phyloP scores from a whole-genome alignment of 2,329 filamentous ascomycete species.

The Cordyceps cateniannulata region DNA sequence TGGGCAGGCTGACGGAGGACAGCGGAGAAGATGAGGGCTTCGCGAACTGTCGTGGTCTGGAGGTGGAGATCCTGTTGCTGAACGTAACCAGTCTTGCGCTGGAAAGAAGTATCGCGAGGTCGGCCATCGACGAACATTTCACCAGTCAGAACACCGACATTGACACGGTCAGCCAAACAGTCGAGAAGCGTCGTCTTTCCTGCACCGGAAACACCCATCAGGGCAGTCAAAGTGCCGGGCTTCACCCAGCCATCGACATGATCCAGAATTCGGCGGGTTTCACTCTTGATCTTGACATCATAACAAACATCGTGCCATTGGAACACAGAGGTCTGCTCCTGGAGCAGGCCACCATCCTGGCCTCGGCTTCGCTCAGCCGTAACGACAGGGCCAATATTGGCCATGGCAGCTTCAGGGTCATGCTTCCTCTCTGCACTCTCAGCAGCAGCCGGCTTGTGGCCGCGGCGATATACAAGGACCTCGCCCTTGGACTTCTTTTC shows the following conservation, averaged over 20 bases:
- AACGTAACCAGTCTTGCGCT: slow-evolving; percentile 86
- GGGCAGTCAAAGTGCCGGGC: slow-evolving; percentile 79
- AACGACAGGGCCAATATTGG: slow-evolving; percentile 41
- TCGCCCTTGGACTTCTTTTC: slow-evolving; percentile 69
- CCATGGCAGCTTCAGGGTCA: slow-evolving; percentile 49
- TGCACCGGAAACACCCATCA: slow-evolving; percentile 91
- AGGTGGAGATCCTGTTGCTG: slow-evolving; percentile 91
- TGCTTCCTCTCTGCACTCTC: slow-evolving; percentile 55
- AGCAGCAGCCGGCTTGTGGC: slow-evolving; percentile 53
- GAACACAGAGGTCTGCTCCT: slow-evolving; percentile 67
- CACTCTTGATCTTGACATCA: slow-evolving; percentile 69
- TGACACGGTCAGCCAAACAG: slow-evolving; percentile 76
- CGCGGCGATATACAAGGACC: slow-evolving; percentile 66
- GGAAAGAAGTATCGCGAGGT: slow-evolving; percentile 73
- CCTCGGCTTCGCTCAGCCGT: slow-evolving; percentile 37
- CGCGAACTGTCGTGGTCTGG: slow-evolving; percentile 76
- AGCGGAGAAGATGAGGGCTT: slow-evolving; percentile 81
- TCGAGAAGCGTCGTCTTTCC: slow-evolving; percentile 90
- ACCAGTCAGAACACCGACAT: slow-evolving; percentile 82
- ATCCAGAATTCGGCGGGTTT: slow-evolving; percentile 70
- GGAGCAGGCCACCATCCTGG: slow-evolving; percentile 36
- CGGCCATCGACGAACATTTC: slow-evolving; percentile 66
- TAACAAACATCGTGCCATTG: slow-evolving; percentile 82
- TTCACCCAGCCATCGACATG: slow-evolving; percentile 91
- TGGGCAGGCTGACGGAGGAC: slow-evolving; percentile 75